Conservation (phyloP, 2,329 filamentous ascomycete genomes). For the Epichloe gansuensis region DNA sequence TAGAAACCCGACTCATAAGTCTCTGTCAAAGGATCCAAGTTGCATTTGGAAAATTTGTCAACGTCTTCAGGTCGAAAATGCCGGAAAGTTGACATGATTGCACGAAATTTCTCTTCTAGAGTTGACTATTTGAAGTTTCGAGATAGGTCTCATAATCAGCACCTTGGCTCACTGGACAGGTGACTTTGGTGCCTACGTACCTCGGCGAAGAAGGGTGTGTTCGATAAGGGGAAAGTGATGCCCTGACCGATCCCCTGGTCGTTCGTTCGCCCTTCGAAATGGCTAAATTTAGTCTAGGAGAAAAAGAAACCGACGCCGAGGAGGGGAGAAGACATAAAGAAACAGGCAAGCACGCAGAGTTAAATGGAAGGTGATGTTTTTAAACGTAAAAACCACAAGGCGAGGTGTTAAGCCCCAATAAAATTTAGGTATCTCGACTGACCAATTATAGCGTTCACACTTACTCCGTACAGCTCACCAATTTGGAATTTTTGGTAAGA, state of each 20-base stretch:
- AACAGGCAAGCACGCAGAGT: not conserved
- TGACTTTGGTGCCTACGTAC: not conserved
- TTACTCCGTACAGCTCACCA: too few relatives aligned
- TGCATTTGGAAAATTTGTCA: conserved; percentile 83
- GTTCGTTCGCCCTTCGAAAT: not conserved
- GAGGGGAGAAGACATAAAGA: not conserved
- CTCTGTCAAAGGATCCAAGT: conserved; percentile 93
- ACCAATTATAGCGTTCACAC: too few relatives aligned
- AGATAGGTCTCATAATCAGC: not conserved
- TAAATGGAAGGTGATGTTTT: not conserved
- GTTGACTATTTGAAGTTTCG: not conserved
- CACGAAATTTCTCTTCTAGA: not conserved
- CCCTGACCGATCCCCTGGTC: not conserved
- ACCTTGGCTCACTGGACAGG: not conserved
- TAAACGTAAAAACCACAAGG: not conserved
- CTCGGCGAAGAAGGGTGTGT: not conserved
- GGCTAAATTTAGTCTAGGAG: not conserved
- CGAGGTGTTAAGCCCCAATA: not conserved
- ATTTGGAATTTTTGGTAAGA: too few relatives aligned
- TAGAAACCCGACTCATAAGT: conserved; percentile 96
- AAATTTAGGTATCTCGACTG: not conserved
- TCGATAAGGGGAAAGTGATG: not conserved
- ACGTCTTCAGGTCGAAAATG: conserved; percentile 76
- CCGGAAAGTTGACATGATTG: conserved; percentile 66
- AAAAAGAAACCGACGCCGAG: not conserved